Evolutionary conservation across 176 grass and related monocot species (phyloP).

Genomic region (Musa acuminata): DNA sequence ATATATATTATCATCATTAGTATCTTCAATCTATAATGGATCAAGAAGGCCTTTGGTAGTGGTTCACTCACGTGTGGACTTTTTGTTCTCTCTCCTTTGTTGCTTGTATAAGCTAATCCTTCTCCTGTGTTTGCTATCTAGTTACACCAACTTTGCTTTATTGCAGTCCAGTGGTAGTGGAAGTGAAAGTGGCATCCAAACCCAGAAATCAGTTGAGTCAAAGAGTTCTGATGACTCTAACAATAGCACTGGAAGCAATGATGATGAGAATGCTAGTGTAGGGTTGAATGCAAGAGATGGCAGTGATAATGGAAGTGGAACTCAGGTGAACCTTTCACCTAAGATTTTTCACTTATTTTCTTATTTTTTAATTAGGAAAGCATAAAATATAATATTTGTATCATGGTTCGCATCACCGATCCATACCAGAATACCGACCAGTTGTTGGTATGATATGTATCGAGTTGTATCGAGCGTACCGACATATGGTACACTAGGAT

Average conservation of each 20-base stretch:
- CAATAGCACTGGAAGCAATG: conserved; percentile 48
- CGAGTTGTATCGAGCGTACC: too few species aligned
- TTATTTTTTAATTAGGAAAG: not conserved
- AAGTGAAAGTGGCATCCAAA: conserved; percentile 87
- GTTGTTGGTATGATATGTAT: too few species aligned
- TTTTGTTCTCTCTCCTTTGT: not conserved
- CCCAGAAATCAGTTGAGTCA: conserved; percentile 47
- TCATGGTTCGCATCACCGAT: too few species aligned
- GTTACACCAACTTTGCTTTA: conserved; percentile 15
- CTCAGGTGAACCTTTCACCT: conserved; percentile 54
- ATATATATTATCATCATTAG: not conserved
- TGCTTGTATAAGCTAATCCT: conserved; percentile 5
- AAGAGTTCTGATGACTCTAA: conserved; percentile 42
- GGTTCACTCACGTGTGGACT: not conserved
- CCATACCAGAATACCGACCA: too few species aligned
- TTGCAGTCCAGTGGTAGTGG: conserved; percentile 82
- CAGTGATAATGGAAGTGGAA: conserved; percentile 79
- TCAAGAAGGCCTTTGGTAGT: not conserved
- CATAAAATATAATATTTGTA: too few species aligned
- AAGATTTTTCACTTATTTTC: not conserved
- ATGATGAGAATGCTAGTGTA: conserved; percentile 39
- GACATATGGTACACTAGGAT: too few species aligned
- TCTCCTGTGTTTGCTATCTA: conserved; percentile 18
- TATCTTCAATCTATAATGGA: not conserved
- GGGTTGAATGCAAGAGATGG: conserved; percentile 64